Evolutionary conservation across 768 basidiomycete species (phyloP).

Genomic region (Podaxis mareebaensis): DNA sequence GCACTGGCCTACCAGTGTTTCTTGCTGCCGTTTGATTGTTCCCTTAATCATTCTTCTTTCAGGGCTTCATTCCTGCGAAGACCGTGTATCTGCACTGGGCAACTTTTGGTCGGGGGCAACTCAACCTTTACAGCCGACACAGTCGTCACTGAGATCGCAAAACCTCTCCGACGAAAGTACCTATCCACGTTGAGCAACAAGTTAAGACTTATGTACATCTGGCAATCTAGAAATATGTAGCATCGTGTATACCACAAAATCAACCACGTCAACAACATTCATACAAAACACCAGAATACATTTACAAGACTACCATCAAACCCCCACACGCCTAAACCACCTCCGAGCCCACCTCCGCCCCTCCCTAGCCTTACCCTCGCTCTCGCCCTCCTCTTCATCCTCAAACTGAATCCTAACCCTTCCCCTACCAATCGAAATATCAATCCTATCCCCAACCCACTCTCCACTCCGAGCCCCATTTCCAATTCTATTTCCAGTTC

Average conservation of each 20-base stretch:
- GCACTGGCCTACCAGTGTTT: no score
- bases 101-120: no score
- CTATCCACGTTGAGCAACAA: no score
- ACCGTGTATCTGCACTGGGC: no score
- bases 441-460: constrained; percentile 17
- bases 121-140: no score
- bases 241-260: neutral
- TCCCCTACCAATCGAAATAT: constrained; percentile 16
- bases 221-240: neutral
- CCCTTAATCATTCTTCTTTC: no score
- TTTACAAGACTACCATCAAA: neutral
- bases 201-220: no score
- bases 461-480: neutral
- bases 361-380: neutral
- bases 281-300: neutral
- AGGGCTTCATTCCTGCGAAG: no score
- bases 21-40: no score
- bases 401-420: constrained; percentile 16
- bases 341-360: neutral
- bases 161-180: no score
- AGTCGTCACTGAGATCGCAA: no score
- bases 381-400: constrained; percentile 9
- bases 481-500: neutral
- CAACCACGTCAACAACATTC: neutral
- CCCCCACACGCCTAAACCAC: neutral